Conservation (phyloP, 129 eudicot genomes). For the Pseudognaphalium luteoalbum region DNA sequence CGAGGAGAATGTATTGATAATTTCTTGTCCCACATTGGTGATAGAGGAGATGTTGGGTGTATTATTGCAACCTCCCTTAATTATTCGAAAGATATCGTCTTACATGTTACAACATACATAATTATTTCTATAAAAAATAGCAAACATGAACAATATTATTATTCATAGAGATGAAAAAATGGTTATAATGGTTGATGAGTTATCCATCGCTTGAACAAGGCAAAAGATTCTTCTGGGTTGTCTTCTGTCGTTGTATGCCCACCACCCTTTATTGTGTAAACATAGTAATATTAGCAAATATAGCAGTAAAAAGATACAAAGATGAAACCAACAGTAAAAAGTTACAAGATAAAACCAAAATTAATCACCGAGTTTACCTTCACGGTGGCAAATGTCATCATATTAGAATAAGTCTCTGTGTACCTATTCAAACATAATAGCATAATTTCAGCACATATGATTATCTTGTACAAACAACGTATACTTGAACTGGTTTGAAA, state of each 20-base stretch:
- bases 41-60: no score
- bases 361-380: conserved; percentile 33
- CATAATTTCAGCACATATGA: background rate
- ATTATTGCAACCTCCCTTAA: no score
- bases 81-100: no score
- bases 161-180: background rate
- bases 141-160: no score
- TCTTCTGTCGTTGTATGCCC: background rate
- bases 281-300: background rate
- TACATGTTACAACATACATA: no score
- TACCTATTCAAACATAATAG: conserved; percentile 23
- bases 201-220: conserved; percentile 2
- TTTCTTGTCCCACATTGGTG: no score
- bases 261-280: background rate
- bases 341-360: no score
- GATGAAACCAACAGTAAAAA: background rate
- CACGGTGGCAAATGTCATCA: conserved; percentile 60
- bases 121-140: no score
- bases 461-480: background rate
- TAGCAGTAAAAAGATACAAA: background rate
- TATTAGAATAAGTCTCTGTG: conserved; percentile 51
- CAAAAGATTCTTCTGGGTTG: background rate
- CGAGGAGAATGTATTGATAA: no score
- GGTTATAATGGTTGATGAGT: conserved; percentile 5
- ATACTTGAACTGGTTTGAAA: no score